A percentile compares a stretch with the other conserved stretches of the same genome.
These are phyloP conservation scores for Talaromyces adpressus DNA, from an alignment of 495 filamentous ascomycete species.

Conservation along the genomic window DNA sequence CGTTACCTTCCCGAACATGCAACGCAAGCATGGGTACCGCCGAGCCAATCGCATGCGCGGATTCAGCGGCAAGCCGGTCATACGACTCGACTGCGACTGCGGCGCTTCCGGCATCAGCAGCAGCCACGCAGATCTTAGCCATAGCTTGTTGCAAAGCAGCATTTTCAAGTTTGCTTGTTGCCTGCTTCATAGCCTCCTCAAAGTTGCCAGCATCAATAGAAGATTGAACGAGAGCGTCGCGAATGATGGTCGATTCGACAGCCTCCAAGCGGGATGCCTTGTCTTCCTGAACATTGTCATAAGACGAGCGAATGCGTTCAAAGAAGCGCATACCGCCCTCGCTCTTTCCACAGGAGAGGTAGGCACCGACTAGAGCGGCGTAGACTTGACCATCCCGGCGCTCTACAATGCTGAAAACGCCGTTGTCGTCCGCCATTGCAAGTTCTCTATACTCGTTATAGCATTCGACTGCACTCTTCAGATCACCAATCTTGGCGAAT, in stretches of 20 bases:
- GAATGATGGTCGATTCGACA: slow-evolving; percentile 64
- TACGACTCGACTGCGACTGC: slow-evolving; percentile 64
- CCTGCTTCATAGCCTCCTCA: slow-evolving; percentile 59
- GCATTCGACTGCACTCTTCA: slow-evolving; percentile 85
- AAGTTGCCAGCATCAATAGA: slow-evolving; percentile 57
- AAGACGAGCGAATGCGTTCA: slow-evolving; percentile 59
- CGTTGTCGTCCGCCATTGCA: slow-evolving; percentile 72
- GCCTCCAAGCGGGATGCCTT: slow-evolving; percentile 39
- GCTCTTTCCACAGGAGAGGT: slow-evolving; percentile 68
- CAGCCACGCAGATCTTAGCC: slow-evolving; percentile 51
- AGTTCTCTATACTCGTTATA: slow-evolving; percentile 89
- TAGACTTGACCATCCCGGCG: slow-evolving; percentile 81
- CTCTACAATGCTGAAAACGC: slow-evolving; percentile 59
- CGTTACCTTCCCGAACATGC: slow-evolving; percentile 70
- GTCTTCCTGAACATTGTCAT: slow-evolving; percentile 50
- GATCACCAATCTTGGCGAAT: slow-evolving; percentile 72
- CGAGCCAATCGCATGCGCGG: slow-evolving; percentile 47
- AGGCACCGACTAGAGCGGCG: slow-evolving; percentile 79
- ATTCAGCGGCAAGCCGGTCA: slow-evolving; percentile 41
- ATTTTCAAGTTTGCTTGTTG: slow-evolving; percentile 42
- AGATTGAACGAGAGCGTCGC: slow-evolving; percentile 67
- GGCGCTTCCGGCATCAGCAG: slow-evolving; percentile 74
- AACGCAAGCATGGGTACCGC: slow-evolving; percentile 83
- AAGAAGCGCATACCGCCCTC: slow-evolving; percentile 78
- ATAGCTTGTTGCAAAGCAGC: slow-evolving; percentile 46